A percentile compares a stretch with the other conserved stretches of the same genome.
Evolutionary conservation across 306 rosid genomes (phyloP).

Genomic region (Trifolium pratense): DNA sequence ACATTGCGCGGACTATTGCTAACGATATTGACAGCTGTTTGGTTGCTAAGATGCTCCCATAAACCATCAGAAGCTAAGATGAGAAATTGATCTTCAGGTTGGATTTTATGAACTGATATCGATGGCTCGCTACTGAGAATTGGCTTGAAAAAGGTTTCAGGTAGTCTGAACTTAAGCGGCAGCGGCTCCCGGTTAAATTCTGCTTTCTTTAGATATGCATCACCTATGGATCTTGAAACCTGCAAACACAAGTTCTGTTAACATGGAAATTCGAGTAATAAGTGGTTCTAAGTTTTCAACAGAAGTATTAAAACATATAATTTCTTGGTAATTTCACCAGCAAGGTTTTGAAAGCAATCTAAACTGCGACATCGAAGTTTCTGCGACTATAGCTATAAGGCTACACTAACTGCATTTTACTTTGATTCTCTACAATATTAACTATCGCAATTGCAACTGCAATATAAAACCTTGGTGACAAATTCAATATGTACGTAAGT

Average conservation of each 20-base stretch:
- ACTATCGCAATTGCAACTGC: neutral
- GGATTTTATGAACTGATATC: slow-evolving; percentile 57
- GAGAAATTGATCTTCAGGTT: slow-evolving; percentile 70
- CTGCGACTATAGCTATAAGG: neutral
- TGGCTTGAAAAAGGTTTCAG: slow-evolving; percentile 73
- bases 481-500: neutral
- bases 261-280: slow-evolving; percentile 9
- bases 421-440: neutral
- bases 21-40: slow-evolving; percentile 74
- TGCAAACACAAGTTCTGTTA: slow-evolving; percentile 45
- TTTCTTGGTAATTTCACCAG: neutral
- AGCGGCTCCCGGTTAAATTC: slow-evolving; percentile 83
- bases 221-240: slow-evolving; percentile 88
- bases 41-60: slow-evolving; percentile 90
- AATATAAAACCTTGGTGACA: neutral
- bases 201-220: slow-evolving; percentile 77
- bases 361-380: neutral
- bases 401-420: neutral
- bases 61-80: slow-evolving; percentile 89
- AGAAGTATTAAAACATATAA: neutral
- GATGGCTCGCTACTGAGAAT: slow-evolving; percentile 75
- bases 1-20: slow-evolving; percentile 64
- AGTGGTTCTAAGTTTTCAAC: neutral
- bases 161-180: slow-evolving; percentile 57
- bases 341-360: neutral